Conservation (phyloP, 2,329 filamentous ascomycete genomes). For the Myriosclerotinia duriaeana region DNA sequence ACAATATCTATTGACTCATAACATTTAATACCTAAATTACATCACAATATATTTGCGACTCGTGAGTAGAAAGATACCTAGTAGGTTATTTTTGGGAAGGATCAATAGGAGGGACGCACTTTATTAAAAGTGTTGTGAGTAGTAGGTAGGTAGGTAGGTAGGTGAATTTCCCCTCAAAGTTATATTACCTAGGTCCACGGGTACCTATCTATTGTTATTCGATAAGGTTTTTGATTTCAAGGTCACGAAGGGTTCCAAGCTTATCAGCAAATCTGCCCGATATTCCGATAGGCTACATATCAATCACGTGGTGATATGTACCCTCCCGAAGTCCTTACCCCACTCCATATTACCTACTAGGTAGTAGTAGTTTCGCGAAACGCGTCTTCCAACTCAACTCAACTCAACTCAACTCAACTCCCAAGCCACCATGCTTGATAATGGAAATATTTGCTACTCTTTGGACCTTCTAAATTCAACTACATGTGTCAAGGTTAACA, state of each 20-base stretch:
- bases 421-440: neutral
- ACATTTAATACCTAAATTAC: neutral
- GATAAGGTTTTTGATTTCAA: neutral
- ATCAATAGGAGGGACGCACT: slow-evolving; percentile 3
- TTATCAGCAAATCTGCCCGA: neutral
- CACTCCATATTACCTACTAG: neutral
- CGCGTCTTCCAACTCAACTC: slow-evolving; percentile 7
- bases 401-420: neutral
- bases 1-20: slow-evolving; percentile 11
- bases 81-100: slow-evolving; percentile 14
- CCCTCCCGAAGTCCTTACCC: neutral
- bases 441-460: neutral
- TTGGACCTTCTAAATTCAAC: neutral
- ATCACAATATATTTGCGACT: neutral
- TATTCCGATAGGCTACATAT: neutral
- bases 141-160: no score
- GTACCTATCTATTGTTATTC: neutral
- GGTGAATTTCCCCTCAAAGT: neutral
- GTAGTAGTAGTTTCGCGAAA: neutral
- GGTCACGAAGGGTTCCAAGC: neutral
- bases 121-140: neutral
- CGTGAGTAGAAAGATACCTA: neutral
- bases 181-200: neutral
- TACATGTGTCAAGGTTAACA: neutral
- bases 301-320: neutral